phyloP scores from a whole-genome alignment of 176 grass and related monocot species.

The Avena eriantha region DNA sequence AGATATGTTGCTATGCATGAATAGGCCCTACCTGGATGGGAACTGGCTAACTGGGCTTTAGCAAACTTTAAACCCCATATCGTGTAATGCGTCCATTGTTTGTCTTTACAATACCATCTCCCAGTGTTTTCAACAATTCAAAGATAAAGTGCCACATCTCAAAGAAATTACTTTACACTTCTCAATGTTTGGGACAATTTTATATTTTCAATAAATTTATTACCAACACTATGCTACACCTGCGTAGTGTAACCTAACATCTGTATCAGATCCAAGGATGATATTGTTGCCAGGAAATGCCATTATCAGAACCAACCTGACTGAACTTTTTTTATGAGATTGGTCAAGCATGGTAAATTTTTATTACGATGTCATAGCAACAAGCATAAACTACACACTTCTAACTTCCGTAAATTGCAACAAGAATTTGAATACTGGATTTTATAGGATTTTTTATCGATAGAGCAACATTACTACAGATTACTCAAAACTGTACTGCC shows the following conservation, averaged over 20 bases:
- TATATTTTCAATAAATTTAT: neutral
- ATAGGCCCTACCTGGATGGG: neutral
- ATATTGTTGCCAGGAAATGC: conserved; percentile 2
- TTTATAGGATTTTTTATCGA: neutral
- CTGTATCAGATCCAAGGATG: neutral
- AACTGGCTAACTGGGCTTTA: neutral
- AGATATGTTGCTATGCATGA: neutral
- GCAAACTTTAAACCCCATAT: neutral
- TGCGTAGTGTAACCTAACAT: neutral
- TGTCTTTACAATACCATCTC: conserved; percentile 12
- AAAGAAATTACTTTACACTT: neutral
- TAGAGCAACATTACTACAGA: conserved; percentile 10
- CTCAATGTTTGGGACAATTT: neutral
- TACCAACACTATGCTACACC: neutral
- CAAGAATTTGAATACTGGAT: neutral
- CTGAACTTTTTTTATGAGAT: neutral
- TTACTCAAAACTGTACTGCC: neutral
- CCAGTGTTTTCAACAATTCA: conserved; percentile 6
- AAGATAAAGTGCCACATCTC: neutral
- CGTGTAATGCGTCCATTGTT: neutral
- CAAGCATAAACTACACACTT: conserved; percentile 15
- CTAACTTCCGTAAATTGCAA: conserved; percentile 20
- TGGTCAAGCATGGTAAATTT: conserved; percentile 23
- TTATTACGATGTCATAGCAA: conserved; percentile 24
- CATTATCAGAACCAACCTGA: neutral